Conservation (phyloP, 164 flowering plant species). For the Aristolochia californica region DNA sequence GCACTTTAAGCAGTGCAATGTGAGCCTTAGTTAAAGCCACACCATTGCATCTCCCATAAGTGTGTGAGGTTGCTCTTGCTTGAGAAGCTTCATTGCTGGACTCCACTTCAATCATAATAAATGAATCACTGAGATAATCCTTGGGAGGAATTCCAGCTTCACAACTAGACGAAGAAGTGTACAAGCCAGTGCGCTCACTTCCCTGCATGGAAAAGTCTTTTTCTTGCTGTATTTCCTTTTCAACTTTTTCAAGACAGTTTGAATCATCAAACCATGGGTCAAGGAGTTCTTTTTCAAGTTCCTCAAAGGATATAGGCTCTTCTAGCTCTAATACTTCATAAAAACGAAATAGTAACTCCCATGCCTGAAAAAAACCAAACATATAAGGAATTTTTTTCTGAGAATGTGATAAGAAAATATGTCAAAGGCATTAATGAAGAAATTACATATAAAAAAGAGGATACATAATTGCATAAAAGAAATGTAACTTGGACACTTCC, state of each 20-base stretch:
- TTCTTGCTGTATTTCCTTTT: conserved; percentile 25
- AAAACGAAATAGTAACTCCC: conserved; percentile 67
- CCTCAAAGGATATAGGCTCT: conserved; percentile 44
- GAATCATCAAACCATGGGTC: conserved; percentile 51
- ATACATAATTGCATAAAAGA: too few species aligned
- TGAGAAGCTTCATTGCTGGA: conserved; percentile 34
- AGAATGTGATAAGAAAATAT: too few species aligned
- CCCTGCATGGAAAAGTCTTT: conserved; percentile 9
- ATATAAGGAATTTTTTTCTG: neutral
- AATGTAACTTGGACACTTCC: too few species aligned
- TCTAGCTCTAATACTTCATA: conserved; percentile 53
- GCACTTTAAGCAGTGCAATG: conserved; percentile 49
- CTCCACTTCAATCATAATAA: conserved; percentile 35
- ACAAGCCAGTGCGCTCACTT: conserved; percentile 14
- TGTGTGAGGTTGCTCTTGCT: conserved; percentile 31
- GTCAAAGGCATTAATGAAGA: too few species aligned
- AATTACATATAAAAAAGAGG: too few species aligned
- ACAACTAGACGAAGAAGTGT: conserved; percentile 14
- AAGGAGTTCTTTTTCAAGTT: conserved; percentile 70
- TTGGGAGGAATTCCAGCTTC: conserved; percentile 14
- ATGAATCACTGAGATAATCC: conserved; percentile 18
- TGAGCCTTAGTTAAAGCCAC: conserved; percentile 61
- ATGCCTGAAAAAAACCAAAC: conserved; percentile 39
- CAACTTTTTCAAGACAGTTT: conserved; percentile 22
- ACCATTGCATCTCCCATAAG: conserved; percentile 44